Evolutionary conservation across 169 alveolate genomes (phyloP).

Genomic region (Cryptosporidium viatorum): DNA sequence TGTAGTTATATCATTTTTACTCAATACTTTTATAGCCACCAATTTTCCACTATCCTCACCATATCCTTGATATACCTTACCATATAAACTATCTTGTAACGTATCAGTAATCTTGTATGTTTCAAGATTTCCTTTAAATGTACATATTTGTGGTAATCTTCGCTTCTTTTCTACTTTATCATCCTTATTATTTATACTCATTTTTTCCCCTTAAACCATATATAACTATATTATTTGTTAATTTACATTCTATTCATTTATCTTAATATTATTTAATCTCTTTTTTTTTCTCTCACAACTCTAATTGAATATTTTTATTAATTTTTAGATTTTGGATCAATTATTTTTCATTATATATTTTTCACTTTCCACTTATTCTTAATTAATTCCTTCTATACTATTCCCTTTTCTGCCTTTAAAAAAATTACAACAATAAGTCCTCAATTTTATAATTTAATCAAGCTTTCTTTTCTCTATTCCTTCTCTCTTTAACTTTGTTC

Average conservation of each 20-base stretch:
- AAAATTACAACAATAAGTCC: too few relatives aligned
- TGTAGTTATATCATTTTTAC: conserved; percentile 43
- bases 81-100: conserved; percentile 55
- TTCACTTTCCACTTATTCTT: background rate
- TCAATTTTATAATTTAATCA: too few relatives aligned
- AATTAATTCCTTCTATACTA: background rate
- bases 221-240: background rate
- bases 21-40: conserved; percentile 45
- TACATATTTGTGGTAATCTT: background rate
- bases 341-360: background rate
- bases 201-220: background rate
- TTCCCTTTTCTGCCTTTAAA: background rate
- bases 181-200: background rate
- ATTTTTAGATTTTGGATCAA: background rate
- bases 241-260: background rate
- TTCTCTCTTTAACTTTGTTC: too few relatives aligned
- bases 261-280: too few relatives aligned
- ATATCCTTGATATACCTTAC: conserved; percentile 56
- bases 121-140: conserved; percentile 45
- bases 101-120: conserved; percentile 40
- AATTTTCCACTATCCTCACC: conserved; percentile 37
- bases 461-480: background rate
- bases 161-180: background rate
- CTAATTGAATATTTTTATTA: too few relatives aligned
- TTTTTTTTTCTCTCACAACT: too few relatives aligned